Evolutionary conservation across 2,329 filamentous ascomycete genomes (phyloP), one percentile per base, ranked within the genome.

Genomic region (Cryphonectria radicalis): DNA sequence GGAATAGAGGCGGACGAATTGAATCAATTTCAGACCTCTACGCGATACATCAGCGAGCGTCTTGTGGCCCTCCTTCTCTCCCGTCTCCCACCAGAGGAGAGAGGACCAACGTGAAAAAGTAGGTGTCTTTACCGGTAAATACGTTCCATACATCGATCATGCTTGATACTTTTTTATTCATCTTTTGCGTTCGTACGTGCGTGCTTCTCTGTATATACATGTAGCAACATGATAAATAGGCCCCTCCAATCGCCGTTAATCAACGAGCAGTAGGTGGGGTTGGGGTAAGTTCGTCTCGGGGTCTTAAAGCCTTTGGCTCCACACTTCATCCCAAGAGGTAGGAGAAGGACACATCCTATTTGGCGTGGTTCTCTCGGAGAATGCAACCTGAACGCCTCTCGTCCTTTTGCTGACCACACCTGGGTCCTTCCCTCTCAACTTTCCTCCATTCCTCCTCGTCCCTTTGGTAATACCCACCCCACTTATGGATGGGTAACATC

Each of bases 331-430:
- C 40, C 59, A 25, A 40, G 35, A 40, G 59, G 35, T 19, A 7
- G 35, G 59, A n/a, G 32, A 35, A 35, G 57, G 22, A 5, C 19
- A 40, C 35, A 62, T 19, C 46, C 35, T 13, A 14, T 25, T n/a
- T 57, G n/a, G 57, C 4, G 19, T 60, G 8, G 32, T 17, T 60
- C 57, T 60, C 17, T 10, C 35, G 11, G 17, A 62, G 28, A 62
- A n/a, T 62, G 22, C 35, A 62, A 62, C 35, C 59, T 62, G 59
- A 62, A 62, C 59, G 59, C 59, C 59, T 22, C 35, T n/a, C 22
- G 32, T 19, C 59, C 32, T 62, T 62, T 62, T 62, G 46, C 7
- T 13, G 55, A 62, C 19, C 22, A 67, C 65, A 37, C 46, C 59
- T 28, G 35, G 46, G 17, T 14, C 50, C 50, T 19, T 25, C 50